Base-by-base conservation (phyloP, 768 basidiomycete genomes). In the Collybia sp. region DNA sequence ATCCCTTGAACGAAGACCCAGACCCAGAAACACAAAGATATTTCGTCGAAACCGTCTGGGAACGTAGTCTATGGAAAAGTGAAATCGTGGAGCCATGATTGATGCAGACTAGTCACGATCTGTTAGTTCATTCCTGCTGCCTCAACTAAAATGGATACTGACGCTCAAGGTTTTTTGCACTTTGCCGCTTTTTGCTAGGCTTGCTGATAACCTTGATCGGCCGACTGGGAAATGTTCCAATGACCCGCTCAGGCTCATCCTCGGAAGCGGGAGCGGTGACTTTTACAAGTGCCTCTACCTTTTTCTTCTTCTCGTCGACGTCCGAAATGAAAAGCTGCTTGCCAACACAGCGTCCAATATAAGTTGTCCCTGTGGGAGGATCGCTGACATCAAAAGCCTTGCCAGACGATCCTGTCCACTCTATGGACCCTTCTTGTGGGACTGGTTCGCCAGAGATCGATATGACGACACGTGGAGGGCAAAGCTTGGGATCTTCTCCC, bases 121-220 rank as follows among this genome's bases (percentile, higher is more conserved):
- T 34, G 10, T 37, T 18, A 37, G 35, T 37, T 37, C 17, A 18
- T 18, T n/a, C 10, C 17, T 10, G 13, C 35, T 13, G 17, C 10
- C n/a, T 10, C 35, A 37, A n/a, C 4, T 10, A 3, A n/a, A 46
- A 42, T 49, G 37, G 43, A 19, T 43, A 77, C 93, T 72, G 62
- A 94, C 93, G 69, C 63, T 96, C 90, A 13, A 92, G 77, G 56
- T 91, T 93, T 75, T 95, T 95, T 39, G 87, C 89, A 60, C 86
- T 91, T 65, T 92, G 87, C 56, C 92, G 78, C 77, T 96, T 96
- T 76, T 97, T 96, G 71, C 89, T 92, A 3, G 95, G 95, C 65
- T 97, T 98, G 69, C 88, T 92, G 68, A 98, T 97, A 58, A 98
- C 91, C 65, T 93, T 94, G 75, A 98, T 97, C n/a, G 93, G 84